phyloP scores from a whole-genome alignment of 148 eudicot species.

The Dianthus caryophyllus region DNA sequence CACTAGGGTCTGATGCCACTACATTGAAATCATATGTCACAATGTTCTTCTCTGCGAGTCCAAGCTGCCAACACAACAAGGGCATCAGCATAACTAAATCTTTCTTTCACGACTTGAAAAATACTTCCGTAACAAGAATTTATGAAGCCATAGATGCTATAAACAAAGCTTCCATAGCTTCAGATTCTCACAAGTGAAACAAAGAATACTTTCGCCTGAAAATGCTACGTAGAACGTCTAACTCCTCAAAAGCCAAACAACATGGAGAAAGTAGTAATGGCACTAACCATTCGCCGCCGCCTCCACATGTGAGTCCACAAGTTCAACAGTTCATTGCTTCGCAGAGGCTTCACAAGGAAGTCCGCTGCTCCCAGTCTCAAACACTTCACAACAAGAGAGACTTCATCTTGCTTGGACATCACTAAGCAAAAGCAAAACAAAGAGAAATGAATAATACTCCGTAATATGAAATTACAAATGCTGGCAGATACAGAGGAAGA shows the following conservation, averaged over 20 bases:
- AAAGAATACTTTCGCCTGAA: slow-evolving; percentile 4
- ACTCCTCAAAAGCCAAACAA: slow-evolving; percentile 15
- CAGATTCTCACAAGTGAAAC: slow-evolving; percentile 1
- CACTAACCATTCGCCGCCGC: slow-evolving; percentile 71
- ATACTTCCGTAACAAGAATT: neutral
- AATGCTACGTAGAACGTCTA: neutral
- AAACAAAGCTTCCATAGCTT: neutral
- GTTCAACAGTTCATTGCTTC: slow-evolving; percentile 88
- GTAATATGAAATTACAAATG: slow-evolving; percentile 6
- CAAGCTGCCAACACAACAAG: slow-evolving; percentile 62
- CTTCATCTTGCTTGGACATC: slow-evolving; percentile 99
- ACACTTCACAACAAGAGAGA: slow-evolving; percentile 89
- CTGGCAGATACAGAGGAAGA: slow-evolving; percentile 9
- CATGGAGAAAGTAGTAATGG: slow-evolving; percentile 8
- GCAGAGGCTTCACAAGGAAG: slow-evolving; percentile 94
- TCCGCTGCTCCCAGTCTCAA: slow-evolving; percentile 98
- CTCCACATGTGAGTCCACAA: slow-evolving; percentile 99
- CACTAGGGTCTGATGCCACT: slow-evolving; percentile 84
- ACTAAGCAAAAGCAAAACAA: slow-evolving; percentile 36
- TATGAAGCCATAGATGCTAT: neutral
- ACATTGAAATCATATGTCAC: slow-evolving; percentile 64
- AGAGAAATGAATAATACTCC: slow-evolving; percentile 5
- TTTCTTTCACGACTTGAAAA: slow-evolving; percentile 6
- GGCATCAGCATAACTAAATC: slow-evolving; percentile 17
- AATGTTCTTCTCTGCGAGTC: slow-evolving; percentile 80